These are phyloP conservation scores for Chiua virens DNA, from an alignment of 768 basidiomycete genomes.

Conservation along the genomic window DNA sequence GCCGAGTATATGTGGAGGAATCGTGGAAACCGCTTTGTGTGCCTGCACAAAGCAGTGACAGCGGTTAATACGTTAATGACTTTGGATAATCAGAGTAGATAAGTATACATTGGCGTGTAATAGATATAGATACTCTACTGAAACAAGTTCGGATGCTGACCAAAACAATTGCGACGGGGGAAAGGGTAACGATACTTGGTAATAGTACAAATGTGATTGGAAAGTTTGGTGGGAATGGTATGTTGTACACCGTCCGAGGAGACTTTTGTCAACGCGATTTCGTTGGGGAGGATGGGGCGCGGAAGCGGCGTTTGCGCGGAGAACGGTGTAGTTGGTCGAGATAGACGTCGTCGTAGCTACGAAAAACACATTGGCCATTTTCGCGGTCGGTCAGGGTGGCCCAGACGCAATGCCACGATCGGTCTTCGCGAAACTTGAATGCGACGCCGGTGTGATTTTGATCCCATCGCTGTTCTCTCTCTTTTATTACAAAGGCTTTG, in stretches of 20 bases:
- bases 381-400: constrained; percentile 58
- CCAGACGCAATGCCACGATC: constrained; percentile 65
- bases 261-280: constrained; percentile 19
- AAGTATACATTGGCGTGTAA: constrained; percentile 9
- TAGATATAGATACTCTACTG: constrained; percentile 6
- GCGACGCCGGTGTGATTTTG: constrained; percentile 44
- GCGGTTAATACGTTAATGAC: constrained; percentile 1
- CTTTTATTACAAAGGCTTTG: constrained; percentile 51
- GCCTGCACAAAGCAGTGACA: neutral
- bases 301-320: constrained; percentile 36
- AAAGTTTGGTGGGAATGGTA: constrained; percentile 1
- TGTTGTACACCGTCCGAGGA: constrained; percentile 11
- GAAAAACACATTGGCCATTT: constrained; percentile 46
- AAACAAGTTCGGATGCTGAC: constrained; percentile 10
- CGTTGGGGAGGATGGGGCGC: constrained; percentile 21
- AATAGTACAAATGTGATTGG: constrained; percentile 10
- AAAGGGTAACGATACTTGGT: constrained; percentile 7
- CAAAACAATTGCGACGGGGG: constrained; percentile 11
- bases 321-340: constrained; percentile 46
- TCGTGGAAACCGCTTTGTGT: too few species aligned
- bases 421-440: constrained; percentile 51
- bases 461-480: constrained; percentile 33
- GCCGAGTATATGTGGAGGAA: too few species aligned
- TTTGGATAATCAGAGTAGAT: constrained; percentile 1
- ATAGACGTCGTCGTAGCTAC: constrained; percentile 63